phyloP scores from a whole-genome alignment of 805 yeast species.

The Metschnikowia arizonensis region DNA sequence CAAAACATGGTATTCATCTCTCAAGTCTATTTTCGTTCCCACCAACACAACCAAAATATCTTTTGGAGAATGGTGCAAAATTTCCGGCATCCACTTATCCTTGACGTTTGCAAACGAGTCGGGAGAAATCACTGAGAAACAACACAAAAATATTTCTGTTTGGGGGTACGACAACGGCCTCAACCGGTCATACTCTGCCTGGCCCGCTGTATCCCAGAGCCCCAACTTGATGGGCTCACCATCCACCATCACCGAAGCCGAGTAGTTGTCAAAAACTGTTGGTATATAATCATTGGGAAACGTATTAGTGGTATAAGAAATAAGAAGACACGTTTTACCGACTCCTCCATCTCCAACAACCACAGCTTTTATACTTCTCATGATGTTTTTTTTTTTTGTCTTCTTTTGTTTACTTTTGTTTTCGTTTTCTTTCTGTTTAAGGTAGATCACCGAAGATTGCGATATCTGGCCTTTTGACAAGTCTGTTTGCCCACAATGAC shows the following conservation, averaged over 20 bases:
- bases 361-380: conserved; percentile 89
- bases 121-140: conserved; percentile 82
- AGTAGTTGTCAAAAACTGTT: conserved; percentile 88
- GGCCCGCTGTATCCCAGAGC: conserved; percentile 96
- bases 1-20: conserved; percentile 75
- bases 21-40: conserved; percentile 85
- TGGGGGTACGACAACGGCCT: conserved; percentile 90
- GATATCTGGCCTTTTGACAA: background rate
- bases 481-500: background rate
- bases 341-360: conserved; percentile 96
- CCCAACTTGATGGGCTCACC: conserved; percentile 81
- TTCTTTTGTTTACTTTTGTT: too few species aligned
- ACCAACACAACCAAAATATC: conserved; percentile 66
- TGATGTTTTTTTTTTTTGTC: too few species aligned
- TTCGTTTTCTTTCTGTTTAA: background rate
- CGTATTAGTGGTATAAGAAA: conserved; percentile 86
- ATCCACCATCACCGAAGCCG: conserved; percentile 80
- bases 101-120: conserved; percentile 75
- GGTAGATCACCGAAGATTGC: background rate
- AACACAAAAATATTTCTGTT: conserved; percentile 80
- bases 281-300: conserved; percentile 93
- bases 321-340: conserved; percentile 86
- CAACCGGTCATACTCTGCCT: conserved; percentile 83
- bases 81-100: conserved; percentile 77
- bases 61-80: conserved; percentile 75